Evolutionary conservation across 2,329 filamentous ascomycete genomes (phyloP).

Genomic region (Aspergillus sp.): DNA sequence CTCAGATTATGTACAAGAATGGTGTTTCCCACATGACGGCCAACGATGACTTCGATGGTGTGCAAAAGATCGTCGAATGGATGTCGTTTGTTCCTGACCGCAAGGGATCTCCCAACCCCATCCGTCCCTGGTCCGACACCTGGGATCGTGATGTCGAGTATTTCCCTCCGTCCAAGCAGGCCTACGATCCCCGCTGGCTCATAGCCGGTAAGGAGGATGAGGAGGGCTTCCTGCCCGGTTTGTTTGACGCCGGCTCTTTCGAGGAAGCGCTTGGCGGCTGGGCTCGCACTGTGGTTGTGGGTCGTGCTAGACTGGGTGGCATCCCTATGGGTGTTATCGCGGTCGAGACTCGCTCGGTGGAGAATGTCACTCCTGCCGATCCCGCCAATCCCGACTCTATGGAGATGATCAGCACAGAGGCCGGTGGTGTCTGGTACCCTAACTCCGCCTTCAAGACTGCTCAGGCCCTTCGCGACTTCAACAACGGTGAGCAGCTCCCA

Average conservation of each 20-base stretch:
- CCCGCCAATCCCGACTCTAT: constrained; percentile 98
- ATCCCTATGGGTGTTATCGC: constrained; percentile 98
- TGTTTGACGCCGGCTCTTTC: constrained; percentile 96
- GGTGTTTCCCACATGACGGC: constrained; percentile 99
- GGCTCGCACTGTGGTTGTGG: constrained; percentile 94
- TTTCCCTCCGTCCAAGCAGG: constrained; percentile 72
- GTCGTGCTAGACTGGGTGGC: constrained; percentile 91
- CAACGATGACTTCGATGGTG: constrained; percentile 94
- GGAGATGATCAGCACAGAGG: constrained; percentile 90
- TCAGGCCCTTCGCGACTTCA: constrained; percentile 98
- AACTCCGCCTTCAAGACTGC: constrained; percentile 99
- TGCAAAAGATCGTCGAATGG: constrained; percentile 97
- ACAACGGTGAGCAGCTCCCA: constrained; percentile 95
- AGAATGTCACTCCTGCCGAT: constrained; percentile 95
- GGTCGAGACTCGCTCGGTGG: constrained; percentile 91
- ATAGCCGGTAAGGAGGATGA: constrained; percentile 85
- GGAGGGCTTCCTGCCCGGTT: constrained; percentile 78
- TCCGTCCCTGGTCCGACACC: constrained; percentile 76
- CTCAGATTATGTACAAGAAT: constrained; percentile 99
- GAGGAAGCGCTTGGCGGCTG: constrained; percentile 95
- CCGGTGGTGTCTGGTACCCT: constrained; percentile 98
- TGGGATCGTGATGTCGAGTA: constrained; percentile 94
- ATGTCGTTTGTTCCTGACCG: constrained; percentile 96
- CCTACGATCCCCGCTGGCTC: constrained; percentile 92
- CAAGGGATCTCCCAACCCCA: constrained; percentile 88